Conservation (phyloP, 345 rosid genomes). For the Lepidium aucheri region DNA sequence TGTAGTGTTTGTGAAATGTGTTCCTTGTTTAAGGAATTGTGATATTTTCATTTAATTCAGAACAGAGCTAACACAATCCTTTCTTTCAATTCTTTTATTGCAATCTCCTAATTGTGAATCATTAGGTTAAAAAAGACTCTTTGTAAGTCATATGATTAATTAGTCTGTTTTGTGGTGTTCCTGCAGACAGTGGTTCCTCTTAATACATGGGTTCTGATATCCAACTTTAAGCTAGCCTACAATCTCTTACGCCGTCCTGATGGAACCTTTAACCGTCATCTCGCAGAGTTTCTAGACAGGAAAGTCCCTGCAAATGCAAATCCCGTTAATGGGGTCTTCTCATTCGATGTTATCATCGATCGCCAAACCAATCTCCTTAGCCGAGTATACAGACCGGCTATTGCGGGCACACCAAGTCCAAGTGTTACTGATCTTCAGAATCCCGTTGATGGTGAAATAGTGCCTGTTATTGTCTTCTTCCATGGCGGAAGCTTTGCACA, state of each 20-base stretch:
- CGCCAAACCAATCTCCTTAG: constrained; percentile 49
- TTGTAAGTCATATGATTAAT: neutral
- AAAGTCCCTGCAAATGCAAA: constrained; percentile 68
- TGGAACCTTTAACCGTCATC: constrained; percentile 84
- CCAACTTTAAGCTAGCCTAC: constrained; percentile 79
- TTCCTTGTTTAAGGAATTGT: neutral
- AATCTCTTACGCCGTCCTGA: constrained; percentile 82
- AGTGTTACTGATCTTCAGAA: constrained; percentile 52
- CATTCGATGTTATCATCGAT: constrained; percentile 72
- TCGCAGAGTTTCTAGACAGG: constrained; percentile 87
- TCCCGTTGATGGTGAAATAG: constrained; percentile 55
- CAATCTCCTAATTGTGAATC: neutral
- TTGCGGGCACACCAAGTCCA: constrained; percentile 23
- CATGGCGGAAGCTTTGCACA: constrained; percentile 98
- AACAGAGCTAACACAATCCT: neutral
- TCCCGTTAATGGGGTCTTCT: constrained; percentile 70
- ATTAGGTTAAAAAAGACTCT: neutral
- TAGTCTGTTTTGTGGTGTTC: neutral
- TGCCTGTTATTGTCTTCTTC: constrained; percentile 76
- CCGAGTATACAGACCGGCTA: constrained; percentile 60
- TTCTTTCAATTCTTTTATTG: neutral
- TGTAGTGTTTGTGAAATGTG: neutral
- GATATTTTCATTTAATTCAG: neutral
- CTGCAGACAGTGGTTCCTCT: constrained; percentile 78
- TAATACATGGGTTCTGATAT: constrained; percentile 86